phyloP scores from a whole-genome alignment of 1,139 yeast genomes.

The Groenewaldozyma sp. region DNA sequence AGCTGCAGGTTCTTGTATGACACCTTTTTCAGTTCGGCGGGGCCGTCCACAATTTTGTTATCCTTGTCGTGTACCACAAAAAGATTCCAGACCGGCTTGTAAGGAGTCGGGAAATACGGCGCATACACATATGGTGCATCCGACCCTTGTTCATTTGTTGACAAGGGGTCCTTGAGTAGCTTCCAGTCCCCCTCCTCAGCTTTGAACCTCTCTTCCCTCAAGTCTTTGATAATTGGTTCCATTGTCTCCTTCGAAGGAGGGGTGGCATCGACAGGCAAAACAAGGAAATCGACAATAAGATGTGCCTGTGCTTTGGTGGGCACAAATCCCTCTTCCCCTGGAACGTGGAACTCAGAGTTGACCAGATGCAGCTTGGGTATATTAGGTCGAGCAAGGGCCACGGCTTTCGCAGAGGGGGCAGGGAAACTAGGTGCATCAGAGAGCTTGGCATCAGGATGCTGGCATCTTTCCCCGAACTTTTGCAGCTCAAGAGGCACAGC shows the following conservation, averaged over 20 bases:
- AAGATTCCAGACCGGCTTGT: constrained; percentile 51
- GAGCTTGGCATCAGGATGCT: constrained; percentile 10
- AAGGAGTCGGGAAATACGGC: constrained; percentile 61
- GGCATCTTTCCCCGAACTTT: constrained; percentile 53
- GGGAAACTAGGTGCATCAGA: constrained; percentile 2
- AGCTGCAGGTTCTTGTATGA: constrained; percentile 50
- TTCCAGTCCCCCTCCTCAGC: constrained; percentile 39
- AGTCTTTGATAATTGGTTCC: constrained; percentile 22
- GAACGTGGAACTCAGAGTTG: constrained; percentile 70
- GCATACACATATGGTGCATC: constrained; percentile 52
- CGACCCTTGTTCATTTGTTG: constrained; percentile 58
- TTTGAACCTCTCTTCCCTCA: constrained; percentile 33
- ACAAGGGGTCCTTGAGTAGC: constrained; percentile 61
- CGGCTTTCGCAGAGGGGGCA: constrained; percentile 9
- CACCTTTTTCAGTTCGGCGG: constrained; percentile 44
- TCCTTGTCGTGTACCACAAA: constrained; percentile 65
- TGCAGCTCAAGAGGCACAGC: constrained; percentile 66
- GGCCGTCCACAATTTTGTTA: constrained; percentile 65
- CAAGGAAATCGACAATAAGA: constrained; percentile 62
- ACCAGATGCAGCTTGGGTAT: constrained; percentile 59
- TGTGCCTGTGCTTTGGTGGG: constrained; percentile 72
- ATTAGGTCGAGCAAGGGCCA: constrained; percentile 12
- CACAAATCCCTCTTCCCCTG: constrained; percentile 74
- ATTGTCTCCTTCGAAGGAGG: constrained; percentile 19
- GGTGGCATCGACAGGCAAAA: constrained; percentile 53